Base-by-base conservation (phyloP, 2,329 filamentous ascomycete species). In the Diaporthe vaccinii region DNA sequence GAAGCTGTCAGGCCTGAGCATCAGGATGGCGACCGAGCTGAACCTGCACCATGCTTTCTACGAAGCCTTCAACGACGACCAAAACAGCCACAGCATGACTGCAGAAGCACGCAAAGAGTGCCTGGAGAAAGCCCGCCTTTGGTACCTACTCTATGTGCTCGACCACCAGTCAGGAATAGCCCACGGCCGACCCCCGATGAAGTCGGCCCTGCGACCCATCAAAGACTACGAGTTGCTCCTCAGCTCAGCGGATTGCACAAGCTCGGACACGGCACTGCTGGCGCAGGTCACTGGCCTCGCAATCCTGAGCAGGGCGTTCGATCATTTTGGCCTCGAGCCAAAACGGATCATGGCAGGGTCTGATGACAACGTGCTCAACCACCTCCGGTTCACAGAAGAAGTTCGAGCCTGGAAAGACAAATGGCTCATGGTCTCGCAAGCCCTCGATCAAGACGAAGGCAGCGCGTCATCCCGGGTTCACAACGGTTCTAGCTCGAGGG, bases 361-460 rank as follows among this genome's bases (percentile, higher is more conserved):
- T 9, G 62, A 68, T 20, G 62, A 68, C 44, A 68, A 68, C 8
- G 62, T 68, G 22, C 62, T 68, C 44, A 68, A 68, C 46, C 62
- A 68, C 8, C 62, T 68, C 2, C 44, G 62, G 10, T 68, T 68
- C 46, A 68, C 62, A 2, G 62, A 68, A 36, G 62, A 68, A 4
- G 31, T 68, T 1, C 62, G 62, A 10, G 62, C 62, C 22, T 68
- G 62, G 62, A 68, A 36, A n/a, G 62, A 68, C 22, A 68, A 49
- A 17, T 68, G 62, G 62, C 62, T 36, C 2, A 36, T 53, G 17
- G 6, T 68, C 3, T 51, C 62, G 7, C 62, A 51, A 51, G 12
- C 14, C 5, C 28, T 51, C 6, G 62, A 68, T 4, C 62, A 68
- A 20, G 25, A 68, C 8, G 62, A 68, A 39, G 22, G 14, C 31